Evolutionary conservation across 2,329 filamentous ascomycete genomes (phyloP).

Genomic region (Alternaria tenuissima): DNA sequence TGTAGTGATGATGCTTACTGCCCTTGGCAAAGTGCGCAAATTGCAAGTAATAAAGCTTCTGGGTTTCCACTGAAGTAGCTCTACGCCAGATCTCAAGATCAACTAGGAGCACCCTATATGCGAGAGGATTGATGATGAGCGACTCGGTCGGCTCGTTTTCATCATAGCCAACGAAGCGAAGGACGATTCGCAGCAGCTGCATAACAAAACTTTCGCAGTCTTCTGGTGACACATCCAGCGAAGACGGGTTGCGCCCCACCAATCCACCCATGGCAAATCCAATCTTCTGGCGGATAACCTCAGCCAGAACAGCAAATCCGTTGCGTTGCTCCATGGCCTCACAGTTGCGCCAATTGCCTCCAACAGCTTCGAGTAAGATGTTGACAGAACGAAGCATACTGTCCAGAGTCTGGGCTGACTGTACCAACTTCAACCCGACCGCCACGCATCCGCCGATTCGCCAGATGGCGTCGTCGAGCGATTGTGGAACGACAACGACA

Average conservation of each 20-base stretch:
- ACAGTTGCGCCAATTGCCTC: constrained; percentile 94
- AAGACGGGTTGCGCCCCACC: constrained; percentile 59
- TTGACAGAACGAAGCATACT: constrained; percentile 80
- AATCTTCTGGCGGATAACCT: constrained; percentile 84
- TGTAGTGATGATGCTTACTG: constrained; percentile 93
- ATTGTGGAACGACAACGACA: constrained; percentile 79
- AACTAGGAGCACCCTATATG: constrained; percentile 89
- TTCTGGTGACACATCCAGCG: constrained; percentile 43
- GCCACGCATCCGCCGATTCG: constrained; percentile 89
- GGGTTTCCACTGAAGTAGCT: constrained; percentile 73
- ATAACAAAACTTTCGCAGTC: constrained; percentile 62
- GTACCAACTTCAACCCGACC: constrained; percentile 82
- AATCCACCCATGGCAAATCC: constrained; percentile 58
- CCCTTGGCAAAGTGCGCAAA: constrained; percentile 87
- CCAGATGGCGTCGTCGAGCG: constrained; percentile 93
- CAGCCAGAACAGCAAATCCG: constrained; percentile 86
- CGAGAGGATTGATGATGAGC: constrained; percentile 93
- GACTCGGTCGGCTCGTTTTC: constrained; percentile 81
- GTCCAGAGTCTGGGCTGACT: constrained; percentile 74
- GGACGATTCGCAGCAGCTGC: constrained; percentile 75
- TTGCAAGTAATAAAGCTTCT: constrained; percentile 91
- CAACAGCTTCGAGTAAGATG: constrained; percentile 84
- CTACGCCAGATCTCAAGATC: constrained; percentile 94
- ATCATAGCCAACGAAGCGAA: constrained; percentile 90
- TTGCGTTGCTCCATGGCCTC: constrained; percentile 98